Base-by-base conservation (phyloP, 1,284 basidiomycete species). In the Spongispora temasekensis region DNA sequence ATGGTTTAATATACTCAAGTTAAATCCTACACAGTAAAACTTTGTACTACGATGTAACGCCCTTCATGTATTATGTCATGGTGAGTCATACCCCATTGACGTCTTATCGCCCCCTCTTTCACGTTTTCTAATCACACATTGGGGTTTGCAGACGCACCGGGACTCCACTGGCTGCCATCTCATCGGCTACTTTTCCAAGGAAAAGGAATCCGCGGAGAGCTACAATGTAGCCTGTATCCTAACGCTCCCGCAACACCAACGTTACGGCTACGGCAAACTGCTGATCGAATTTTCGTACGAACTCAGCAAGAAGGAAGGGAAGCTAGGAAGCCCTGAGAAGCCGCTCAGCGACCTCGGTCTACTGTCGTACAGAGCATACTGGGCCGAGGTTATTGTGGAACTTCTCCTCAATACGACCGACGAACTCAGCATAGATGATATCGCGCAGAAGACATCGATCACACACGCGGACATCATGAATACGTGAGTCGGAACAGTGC, bases 191-290 rank as follows among this genome's bases (percentile, higher is more conserved):
- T 99, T 99, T 76, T 98, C 95, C 34, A 99, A 99, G 73, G 97
- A 99, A 78, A 99, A 99, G 75, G 97, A 99, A 75, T 97, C 89
- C 7, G 92, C 97, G 17, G 97, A 99, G 71, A 94, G 90, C 68
- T 99, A 99, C 83, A 99, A 99, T 75, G 93, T 99, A 57, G 97
- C 97, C 0, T 99, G 97, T 83, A 98, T 99, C 77, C 80, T 99
- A 64, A 97, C 97, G 12, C 84, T 99, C 40, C 97, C 97, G 8
- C 97, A 99, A 75, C 93, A 98, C 75, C 97, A 99, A 76, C 89
- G 97, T 37, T 90, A 93, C 69, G 97, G 97, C 1, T 98, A 94
- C 75, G 97, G 97, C 59, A 94, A 94, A 72, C 80, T 98, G 32
- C 83, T 99, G 50, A 99, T 99, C 77, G 95, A 99, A 74, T 99